Conservation (phyloP, 768 basidiomycete species). For the Suillus alpinus region DNA sequence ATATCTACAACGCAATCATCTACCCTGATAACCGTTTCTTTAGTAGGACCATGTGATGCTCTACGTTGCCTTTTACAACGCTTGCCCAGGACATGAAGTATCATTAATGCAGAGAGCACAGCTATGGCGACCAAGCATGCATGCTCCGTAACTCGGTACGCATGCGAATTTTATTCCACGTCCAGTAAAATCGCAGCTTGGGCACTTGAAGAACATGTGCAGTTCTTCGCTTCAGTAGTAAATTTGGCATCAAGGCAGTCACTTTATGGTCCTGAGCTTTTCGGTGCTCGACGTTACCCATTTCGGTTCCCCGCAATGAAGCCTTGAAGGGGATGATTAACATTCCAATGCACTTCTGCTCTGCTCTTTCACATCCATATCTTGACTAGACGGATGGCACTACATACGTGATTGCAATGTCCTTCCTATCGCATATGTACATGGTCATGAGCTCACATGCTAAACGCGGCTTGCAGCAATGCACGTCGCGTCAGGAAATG, state of each 20-base stretch:
- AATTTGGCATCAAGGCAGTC: not conserved
- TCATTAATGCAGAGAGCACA: not conserved
- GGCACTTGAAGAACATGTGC: not conserved
- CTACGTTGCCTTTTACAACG: not conserved
- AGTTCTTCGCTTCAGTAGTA: not conserved
- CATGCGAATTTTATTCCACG: too few species aligned
- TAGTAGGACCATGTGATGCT: not conserved
- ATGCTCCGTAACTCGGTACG: not conserved
- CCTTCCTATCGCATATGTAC: not conserved
- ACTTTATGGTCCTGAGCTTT: not conserved
- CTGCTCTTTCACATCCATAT: not conserved
- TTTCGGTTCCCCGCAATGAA: not conserved
- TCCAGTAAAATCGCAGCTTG: not conserved
- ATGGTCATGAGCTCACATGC: not conserved
- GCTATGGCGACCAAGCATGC: not conserved
- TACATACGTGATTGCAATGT: not conserved
- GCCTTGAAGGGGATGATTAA: too few species aligned
- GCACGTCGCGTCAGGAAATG: not conserved
- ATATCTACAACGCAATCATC: not conserved
- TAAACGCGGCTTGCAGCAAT: not conserved
- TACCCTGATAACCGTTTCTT: not conserved
- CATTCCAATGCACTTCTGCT: not conserved
- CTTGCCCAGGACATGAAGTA: not conserved
- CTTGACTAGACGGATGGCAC: not conserved
- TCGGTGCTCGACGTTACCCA: not conserved